Conservation (phyloP, 2,329 filamentous ascomycete genomes). For the Ceratocystiopsis brevicomis region DNA sequence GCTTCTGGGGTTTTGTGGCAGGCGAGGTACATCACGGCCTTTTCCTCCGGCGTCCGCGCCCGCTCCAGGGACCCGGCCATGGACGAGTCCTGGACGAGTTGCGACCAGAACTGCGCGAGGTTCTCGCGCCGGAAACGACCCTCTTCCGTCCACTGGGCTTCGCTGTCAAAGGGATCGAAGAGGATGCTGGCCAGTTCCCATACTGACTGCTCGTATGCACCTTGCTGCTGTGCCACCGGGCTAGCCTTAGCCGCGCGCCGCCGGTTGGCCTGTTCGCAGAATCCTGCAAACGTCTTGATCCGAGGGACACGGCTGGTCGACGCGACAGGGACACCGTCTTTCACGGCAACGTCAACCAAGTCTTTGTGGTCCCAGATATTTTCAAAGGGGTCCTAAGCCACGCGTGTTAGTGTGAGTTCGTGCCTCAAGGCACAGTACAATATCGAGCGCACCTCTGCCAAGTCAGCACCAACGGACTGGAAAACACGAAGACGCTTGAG, state of each 20-base stretch:
- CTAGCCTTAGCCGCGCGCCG: conserved; percentile 16
- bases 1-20: conserved; percentile 66
- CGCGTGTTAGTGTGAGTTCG: not conserved
- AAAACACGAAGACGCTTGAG: conserved; percentile 8
- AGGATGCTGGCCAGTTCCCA: conserved; percentile 79
- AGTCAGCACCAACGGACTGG: not conserved
- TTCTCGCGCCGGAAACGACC: conserved; percentile 34
- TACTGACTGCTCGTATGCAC: conserved; percentile 48
- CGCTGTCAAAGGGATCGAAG: conserved; percentile 49
- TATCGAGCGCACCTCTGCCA: conserved; percentile 1
- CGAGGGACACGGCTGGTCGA: conserved; percentile 25
- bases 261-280: conserved; percentile 22
- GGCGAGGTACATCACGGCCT: conserved; percentile 62
- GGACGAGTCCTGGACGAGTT: conserved; percentile 42
- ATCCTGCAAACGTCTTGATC: conserved; percentile 23
- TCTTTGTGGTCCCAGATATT: conserved; percentile 27
- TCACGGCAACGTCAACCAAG: conserved; percentile 31
- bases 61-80: conserved; percentile 31
- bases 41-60: conserved; percentile 54
- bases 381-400: conserved; percentile 17
- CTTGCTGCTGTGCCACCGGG: conserved; percentile 14
- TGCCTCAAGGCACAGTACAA: too few relatives aligned
- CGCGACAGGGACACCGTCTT: conserved; percentile 42
- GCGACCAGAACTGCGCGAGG: conserved; percentile 48
- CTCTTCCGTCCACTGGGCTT: conserved; percentile 17